Conservation (phyloP, 495 filamentous ascomycete species). For the Echria macrotheca region DNA sequence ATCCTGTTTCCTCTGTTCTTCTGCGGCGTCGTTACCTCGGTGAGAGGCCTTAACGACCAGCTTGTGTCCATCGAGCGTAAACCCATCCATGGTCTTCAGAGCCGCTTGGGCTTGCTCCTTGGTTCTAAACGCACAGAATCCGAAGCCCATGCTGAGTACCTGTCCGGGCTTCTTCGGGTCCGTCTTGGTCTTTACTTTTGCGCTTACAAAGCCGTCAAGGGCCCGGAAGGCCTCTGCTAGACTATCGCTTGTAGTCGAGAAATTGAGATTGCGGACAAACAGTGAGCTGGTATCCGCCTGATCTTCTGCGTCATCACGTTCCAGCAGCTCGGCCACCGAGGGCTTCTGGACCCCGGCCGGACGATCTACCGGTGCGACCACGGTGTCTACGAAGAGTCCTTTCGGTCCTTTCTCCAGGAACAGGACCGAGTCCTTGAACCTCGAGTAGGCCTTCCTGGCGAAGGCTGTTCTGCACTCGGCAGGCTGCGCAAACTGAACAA, state of each 20-base stretch:
- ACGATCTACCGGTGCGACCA: slow-evolving; percentile 22
- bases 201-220: slow-evolving; percentile 79
- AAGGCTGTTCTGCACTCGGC: slow-evolving; percentile 79
- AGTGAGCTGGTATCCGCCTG: slow-evolving; percentile 65
- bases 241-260: slow-evolving; percentile 71
- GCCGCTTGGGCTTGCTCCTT: slow-evolving; percentile 74
- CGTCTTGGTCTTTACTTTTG: slow-evolving; percentile 78
- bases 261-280: slow-evolving; percentile 90
- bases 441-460: slow-evolving; percentile 73
- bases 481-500: slow-evolving; percentile 76
- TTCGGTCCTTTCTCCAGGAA: slow-evolving; percentile 93
- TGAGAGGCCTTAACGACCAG: slow-evolving; percentile 79
- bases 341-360: slow-evolving; percentile 36
- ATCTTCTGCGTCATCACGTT: slow-evolving; percentile 50
- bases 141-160: slow-evolving; percentile 90
- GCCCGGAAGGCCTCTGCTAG: slow-evolving; percentile 70
- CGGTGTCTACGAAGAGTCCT: slow-evolving; percentile 59
- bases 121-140: slow-evolving; percentile 82
- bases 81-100: slow-evolving; percentile 76
- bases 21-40: slow-evolving; percentile 77
- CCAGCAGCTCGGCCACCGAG: slow-evolving; percentile 47
- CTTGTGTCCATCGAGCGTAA: slow-evolving; percentile 77
- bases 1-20: slow-evolving; percentile 76
- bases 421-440: slow-evolving; percentile 83
- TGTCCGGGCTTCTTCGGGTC: slow-evolving; percentile 80